Percentiles rank a stretch among this genome's conserved stretches.
phyloP scores from a whole-genome alignment of 202 grass and related monocot genomes.

The Zoysia matrella region DNA sequence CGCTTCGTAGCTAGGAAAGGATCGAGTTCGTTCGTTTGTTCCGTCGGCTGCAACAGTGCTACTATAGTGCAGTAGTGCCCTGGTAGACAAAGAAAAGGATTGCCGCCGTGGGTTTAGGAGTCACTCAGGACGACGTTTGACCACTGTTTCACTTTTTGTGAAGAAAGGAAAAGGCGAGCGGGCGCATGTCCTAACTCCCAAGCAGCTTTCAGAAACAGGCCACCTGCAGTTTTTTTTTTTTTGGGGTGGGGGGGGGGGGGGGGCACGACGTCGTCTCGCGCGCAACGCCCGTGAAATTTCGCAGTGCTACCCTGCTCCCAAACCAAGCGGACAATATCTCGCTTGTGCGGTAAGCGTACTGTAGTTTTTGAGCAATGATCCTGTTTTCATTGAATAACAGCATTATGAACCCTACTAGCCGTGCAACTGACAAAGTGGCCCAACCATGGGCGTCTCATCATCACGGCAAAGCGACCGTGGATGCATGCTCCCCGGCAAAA shows the following conservation, averaged over 20 bases:
- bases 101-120: background rate
- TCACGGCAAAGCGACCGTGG: too few relatives aligned
- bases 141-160: background rate
- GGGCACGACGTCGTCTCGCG: background rate
- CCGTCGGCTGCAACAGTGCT: background rate
- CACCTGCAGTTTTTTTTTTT: too few relatives aligned
- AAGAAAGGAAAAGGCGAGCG: slow-evolving; percentile 11
- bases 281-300: background rate
- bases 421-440: background rate
- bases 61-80: too few relatives aligned
- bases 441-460: background rate
- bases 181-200: background rate
- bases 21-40: background rate
- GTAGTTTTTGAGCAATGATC: background rate
- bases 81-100: slow-evolving; percentile 1
- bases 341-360: background rate
- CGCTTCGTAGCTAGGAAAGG: background rate
- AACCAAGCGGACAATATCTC: too few relatives aligned
- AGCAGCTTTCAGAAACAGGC: background rate
- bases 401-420: background rate
- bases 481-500: background rate
- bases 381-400: background rate
- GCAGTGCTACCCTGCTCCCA: too few relatives aligned
- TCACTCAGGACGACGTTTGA: slow-evolving; percentile 15
- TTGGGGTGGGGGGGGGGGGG: too few relatives aligned